Evolutionary conservation across 106 monocot genomes (phyloP), one percentile per base, ranked within the genome.

Genomic region (Allium sativum): DNA sequence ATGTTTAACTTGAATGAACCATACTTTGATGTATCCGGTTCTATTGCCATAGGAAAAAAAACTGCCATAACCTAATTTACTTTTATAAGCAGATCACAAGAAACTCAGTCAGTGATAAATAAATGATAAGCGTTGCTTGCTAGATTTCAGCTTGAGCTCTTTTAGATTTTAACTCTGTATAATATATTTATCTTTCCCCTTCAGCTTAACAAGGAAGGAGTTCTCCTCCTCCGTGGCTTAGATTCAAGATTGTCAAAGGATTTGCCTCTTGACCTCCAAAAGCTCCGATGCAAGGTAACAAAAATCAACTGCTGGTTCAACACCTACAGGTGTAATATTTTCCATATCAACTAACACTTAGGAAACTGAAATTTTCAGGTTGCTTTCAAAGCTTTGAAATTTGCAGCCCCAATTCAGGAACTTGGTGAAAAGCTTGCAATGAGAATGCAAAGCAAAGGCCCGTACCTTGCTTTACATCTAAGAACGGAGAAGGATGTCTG

Each of bases 401-500:
- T 93, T 47, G 31, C 93, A 4, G 70, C 88, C 46, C 85, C 85
- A 0, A 76, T 89, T 13, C 62, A 57, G 13, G 78, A 86, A 41
- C 43, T 93, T 15, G 93, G 93, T 8, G 60, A 78, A 31, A 85
- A 72, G 62, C 65, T 93, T 11, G 82, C 82, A 0, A 53, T 43
- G 54, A 77, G 93, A 53, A 89, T 93, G 89, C 58, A 76, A 62
- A 93, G 78, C 88, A 77, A 73, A 58, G 93, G 93, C 6, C 93
- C 93, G 10, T 93, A 89, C 58, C 67, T 93, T 40, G 89, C 93
- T 3, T 73, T 93, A 11, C 93, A 93, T 66, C 61, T 93, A 54
- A 54, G 93, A 43, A 68, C 89, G 78, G 93, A 93, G 82, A 86
- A 89, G 76, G 93, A 93, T 67, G 93, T 93, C 45, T 93, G 93